These are phyloP conservation scores for Actinomortierella wolfii DNA, from an alignment of 371 early-diverging fungal species.

Conservation along the genomic window DNA sequence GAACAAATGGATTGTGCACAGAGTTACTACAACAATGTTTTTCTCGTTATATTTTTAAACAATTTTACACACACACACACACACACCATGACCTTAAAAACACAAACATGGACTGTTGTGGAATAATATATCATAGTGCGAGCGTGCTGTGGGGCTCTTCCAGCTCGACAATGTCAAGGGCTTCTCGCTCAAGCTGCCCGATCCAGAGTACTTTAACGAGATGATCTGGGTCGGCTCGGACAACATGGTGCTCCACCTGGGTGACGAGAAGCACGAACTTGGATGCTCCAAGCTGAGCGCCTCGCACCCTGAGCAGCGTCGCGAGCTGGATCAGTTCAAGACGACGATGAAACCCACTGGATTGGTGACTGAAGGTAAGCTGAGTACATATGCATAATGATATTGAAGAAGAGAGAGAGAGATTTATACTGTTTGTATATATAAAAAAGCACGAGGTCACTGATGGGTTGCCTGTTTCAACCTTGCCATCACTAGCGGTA, in stretches of 20 bases:
- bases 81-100: too few relatives aligned
- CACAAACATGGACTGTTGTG: too few relatives aligned
- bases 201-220: constrained; percentile 35
- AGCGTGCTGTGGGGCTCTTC: constrained; percentile 25
- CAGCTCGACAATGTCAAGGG: constrained; percentile 30
- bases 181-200: constrained; percentile 22
- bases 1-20: not conserved
- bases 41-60: not conserved
- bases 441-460: too few relatives aligned
- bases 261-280: constrained; percentile 25
- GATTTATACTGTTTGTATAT: too few relatives aligned
- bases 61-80: not conserved
- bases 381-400: too few relatives aligned
- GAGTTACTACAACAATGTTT: not conserved
- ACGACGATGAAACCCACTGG: constrained; percentile 23
- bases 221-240: constrained; percentile 42
- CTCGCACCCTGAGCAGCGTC: constrained; percentile 18
- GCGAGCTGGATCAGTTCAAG: constrained; percentile 33
- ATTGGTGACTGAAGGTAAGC: constrained; percentile 32
- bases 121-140: constrained; percentile 17
- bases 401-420: too few relatives aligned
- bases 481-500: constrained; percentile 25
- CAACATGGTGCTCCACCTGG: constrained; percentile 21
- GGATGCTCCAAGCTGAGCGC: constrained; percentile 20
- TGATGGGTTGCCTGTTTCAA: too few relatives aligned